Conservation (phyloP, 164 flowering plant species). For the Nymphaea thermarum region DNA sequence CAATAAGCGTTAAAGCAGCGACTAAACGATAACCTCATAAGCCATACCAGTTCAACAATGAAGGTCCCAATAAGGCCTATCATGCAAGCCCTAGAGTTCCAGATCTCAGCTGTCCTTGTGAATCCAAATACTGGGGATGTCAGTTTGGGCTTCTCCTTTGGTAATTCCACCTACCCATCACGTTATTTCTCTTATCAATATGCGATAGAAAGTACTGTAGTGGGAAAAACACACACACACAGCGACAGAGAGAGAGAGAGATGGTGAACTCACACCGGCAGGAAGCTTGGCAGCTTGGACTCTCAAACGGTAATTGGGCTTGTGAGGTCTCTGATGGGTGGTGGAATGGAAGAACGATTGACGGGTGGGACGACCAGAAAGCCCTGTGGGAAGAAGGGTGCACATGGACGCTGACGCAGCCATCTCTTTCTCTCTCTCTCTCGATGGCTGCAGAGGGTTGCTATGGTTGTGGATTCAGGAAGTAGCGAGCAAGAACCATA, state of each 20-base stretch:
- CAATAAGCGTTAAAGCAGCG: background rate
- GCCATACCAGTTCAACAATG: slow-evolving; percentile 61
- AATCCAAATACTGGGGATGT: slow-evolving; percentile 67
- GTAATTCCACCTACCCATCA: slow-evolving; percentile 47
- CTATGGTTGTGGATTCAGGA: background rate
- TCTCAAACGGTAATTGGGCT: slow-evolving; percentile 16
- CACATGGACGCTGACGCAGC: slow-evolving; percentile 16
- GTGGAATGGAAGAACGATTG: slow-evolving; percentile 1
- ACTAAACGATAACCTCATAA: background rate
- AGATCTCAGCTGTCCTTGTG: slow-evolving; percentile 72
- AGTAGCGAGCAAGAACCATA: too few species aligned
- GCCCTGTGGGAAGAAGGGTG: slow-evolving; percentile 12
- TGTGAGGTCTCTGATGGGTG: slow-evolving; percentile 6
- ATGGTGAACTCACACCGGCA: slow-evolving; percentile 30
- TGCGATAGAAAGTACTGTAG: background rate
- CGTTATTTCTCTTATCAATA: background rate
- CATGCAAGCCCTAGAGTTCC: slow-evolving; percentile 97
- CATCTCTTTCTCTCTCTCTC: background rate
- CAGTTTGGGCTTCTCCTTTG: slow-evolving; percentile 68
- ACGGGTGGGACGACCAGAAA: background rate
- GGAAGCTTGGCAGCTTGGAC: slow-evolving; percentile 68
- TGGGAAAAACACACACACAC: background rate
- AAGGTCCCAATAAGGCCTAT: slow-evolving; percentile 86
- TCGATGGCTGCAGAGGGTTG: background rate
- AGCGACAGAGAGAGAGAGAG: background rate